Percentiles rank a stretch among this genome's conserved stretches.
These are phyloP conservation scores for Podospora pseudocomata DNA, from an alignment of 495 filamentous ascomycete genomes.

Conservation along the genomic window DNA sequence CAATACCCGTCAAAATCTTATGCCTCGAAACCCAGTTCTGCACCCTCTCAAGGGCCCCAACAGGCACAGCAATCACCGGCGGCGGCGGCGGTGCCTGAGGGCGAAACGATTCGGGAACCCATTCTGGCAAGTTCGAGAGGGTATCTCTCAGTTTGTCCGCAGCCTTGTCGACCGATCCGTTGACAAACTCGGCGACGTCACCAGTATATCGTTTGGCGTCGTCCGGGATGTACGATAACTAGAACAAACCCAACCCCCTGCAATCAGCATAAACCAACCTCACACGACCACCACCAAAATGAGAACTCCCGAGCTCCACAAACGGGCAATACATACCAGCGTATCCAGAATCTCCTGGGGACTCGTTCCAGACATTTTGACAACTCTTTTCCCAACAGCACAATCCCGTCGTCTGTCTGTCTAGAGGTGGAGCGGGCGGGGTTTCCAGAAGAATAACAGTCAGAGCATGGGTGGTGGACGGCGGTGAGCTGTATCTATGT, in stretches of 20 bases:
- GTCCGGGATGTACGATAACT: conserved; percentile 42
- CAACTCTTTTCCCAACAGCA: background rate
- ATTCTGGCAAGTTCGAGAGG: conserved; percentile 61
- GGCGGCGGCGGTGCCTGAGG: conserved; percentile 53
- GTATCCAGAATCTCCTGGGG: background rate
- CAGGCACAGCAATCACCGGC: conserved; percentile 34
- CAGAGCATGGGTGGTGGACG: background rate
- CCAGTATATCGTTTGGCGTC: conserved; percentile 48
- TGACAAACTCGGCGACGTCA: conserved; percentile 69
- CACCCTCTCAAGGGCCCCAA: conserved; percentile 35
- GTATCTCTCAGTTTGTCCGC: conserved; percentile 60
- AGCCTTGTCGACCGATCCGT: conserved; percentile 68
- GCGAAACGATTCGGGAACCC: conserved; percentile 65
- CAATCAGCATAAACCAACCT: background rate
- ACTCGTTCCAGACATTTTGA: background rate
- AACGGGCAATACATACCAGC: background rate
- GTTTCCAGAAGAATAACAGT: background rate
- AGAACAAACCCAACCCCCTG: background rate
- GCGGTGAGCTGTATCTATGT: background rate
- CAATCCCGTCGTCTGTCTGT: background rate
- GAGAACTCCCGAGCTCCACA: background rate
- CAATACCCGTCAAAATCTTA: conserved; percentile 63
- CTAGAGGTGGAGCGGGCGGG: background rate
- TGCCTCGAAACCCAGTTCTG: conserved; percentile 64
- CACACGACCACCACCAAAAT: background rate